Evolutionary conservation across 202 grass and related monocot genomes (phyloP).

Genomic region (Sporobolus alterniflorus): DNA sequence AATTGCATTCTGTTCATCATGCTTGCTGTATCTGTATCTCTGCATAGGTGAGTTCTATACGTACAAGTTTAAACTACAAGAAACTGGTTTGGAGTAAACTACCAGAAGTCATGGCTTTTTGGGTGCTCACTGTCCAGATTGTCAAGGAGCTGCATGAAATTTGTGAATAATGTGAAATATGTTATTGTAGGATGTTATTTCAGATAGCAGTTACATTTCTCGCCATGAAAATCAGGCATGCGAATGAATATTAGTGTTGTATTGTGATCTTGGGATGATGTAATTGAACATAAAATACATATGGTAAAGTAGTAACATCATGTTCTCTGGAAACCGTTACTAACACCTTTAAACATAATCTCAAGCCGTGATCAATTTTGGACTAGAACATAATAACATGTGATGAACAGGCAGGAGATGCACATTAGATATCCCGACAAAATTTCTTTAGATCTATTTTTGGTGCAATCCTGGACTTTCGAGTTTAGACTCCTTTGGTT

Average conservation of each 20-base stretch:
- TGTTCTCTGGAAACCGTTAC: not conserved
- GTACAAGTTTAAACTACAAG: no score
- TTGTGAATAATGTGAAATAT: not conserved
- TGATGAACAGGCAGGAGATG: not conserved
- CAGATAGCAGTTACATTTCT: constrained; percentile 1
- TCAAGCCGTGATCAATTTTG: not conserved
- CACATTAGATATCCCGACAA: not conserved
- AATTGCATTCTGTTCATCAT: not conserved
- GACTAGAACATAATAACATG: not conserved
- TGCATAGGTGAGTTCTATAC: no score
- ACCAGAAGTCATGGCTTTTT: not conserved
- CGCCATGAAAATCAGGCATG: not conserved
- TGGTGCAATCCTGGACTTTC: not conserved
- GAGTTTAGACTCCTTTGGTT: not conserved
- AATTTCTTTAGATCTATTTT: not conserved
- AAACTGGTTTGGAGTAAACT: no score
- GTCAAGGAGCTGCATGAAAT: not conserved
- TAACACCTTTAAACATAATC: not conserved
- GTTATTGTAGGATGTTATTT: not conserved
- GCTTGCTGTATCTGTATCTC: not conserved
- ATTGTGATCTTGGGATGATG: no score
- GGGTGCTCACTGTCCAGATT: not conserved
- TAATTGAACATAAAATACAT: not conserved
- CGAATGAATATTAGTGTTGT: not conserved
- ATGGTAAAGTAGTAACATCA: not conserved